phyloP scores from a whole-genome alignment of 805 yeast genomes.

The Starmerella lactis-condensi region DNA sequence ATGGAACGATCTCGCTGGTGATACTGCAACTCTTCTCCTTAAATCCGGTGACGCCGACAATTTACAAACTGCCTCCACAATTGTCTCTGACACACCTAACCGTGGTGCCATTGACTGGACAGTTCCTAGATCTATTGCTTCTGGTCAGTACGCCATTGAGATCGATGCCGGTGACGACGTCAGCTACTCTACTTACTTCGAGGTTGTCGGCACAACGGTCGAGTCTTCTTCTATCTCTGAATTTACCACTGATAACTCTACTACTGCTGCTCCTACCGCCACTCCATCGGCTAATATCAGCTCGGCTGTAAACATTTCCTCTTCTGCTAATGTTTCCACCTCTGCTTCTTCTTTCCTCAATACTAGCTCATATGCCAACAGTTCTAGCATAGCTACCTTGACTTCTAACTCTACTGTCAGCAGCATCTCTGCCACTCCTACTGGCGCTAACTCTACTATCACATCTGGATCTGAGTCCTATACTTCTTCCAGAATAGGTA shows the following conservation, averaged over 20 bases:
- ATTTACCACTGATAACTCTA: constrained; percentile 5
- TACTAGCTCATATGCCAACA: constrained; percentile 1
- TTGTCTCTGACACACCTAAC: constrained; percentile 22
- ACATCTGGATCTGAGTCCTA: no score
- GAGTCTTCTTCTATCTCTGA: constrained; percentile 11
- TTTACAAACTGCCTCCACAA: constrained; percentile 21
- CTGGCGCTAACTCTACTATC: constrained; percentile 5
- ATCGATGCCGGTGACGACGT: constrained; percentile 18
- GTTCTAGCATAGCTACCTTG: no score
- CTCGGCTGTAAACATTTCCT: not conserved
- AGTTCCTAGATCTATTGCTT: constrained; percentile 19
- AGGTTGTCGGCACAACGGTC: constrained; percentile 15
- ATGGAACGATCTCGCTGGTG: constrained; percentile 22
- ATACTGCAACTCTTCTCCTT: constrained; percentile 20
- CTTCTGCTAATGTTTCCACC: constrained; percentile 1
- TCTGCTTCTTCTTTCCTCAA: not conserved
- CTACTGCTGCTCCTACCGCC: constrained; percentile 8
- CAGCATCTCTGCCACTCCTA: no score
- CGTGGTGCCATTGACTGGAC: constrained; percentile 25
- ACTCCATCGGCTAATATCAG: constrained; percentile 4
- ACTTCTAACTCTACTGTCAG: no score
- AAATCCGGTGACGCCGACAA: constrained; percentile 21
- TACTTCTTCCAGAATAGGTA: no score
- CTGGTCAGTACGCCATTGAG: constrained; percentile 23
- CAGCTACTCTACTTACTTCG: constrained; percentile 24